Evolutionary conservation across 768 basidiomycete genomes (phyloP), one percentile per base, ranked within the genome.

Genomic region (Boletus edulis): DNA sequence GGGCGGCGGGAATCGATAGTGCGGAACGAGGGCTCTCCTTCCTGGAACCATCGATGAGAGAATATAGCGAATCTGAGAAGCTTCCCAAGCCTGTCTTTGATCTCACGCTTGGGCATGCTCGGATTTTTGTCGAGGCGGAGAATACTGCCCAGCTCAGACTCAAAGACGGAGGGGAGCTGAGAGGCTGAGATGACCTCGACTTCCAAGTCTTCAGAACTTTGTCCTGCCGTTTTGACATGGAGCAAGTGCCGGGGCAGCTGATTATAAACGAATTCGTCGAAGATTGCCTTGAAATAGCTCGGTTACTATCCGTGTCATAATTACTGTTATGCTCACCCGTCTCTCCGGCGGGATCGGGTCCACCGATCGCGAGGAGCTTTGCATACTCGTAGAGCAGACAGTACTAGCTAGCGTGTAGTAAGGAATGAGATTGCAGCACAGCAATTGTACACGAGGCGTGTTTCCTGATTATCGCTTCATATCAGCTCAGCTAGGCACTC

Each of bases 201-300:
- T 15, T 60, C 51, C 3, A 54, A 20, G 45, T 40, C 49, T 22
- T 41, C 49, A 14, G 20, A 34, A 27, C 14, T 14, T 8, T 14
- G 10, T 8, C 9, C 11, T 1, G 10, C 10, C 1, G n/a, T 12
- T 48, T 51, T 53, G 4, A 57, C 17, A 10, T 57, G 52, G 5
- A 60, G 40, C 2, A 60, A 37, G 49, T 57, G 58, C 4, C 55
- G 51, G 13, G 58, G 58, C 4, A 60, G 22, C 20, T 32, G 6
- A 37, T 57, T 60, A 6, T 60, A 57, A 15, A 60, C 41, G 18
- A 60, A 57, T 50, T 60, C 58, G 8, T 60, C 58, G 5, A 53
- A 60, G 46, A 45, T 58, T 1, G 56, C 56, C 59, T 60, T 20
- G 46, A 27, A 20, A 32, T 1, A 17, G 11, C 34, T 43, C 2